These are phyloP conservation scores for Whalleya microplaca DNA, from an alignment of 2,329 filamentous ascomycete genomes.

Conservation along the genomic window DNA sequence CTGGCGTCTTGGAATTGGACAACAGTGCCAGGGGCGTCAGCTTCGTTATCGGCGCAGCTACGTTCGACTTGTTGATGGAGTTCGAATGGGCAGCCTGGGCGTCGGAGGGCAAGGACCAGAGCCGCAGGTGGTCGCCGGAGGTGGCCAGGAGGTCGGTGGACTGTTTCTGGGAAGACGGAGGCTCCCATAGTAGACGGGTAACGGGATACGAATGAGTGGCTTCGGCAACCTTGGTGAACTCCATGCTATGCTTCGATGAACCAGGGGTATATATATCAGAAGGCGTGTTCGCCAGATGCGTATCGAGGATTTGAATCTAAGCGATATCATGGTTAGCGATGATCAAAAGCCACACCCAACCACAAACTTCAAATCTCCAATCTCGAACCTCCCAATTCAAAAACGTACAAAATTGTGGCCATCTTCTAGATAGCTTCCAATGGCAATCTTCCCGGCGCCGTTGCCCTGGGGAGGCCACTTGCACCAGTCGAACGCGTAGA, in stretches of 20 bases:
- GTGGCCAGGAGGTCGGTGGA: conserved; percentile 94
- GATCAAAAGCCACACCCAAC: neutral
- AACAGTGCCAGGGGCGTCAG: conserved; percentile 89
- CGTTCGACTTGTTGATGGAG: conserved; percentile 63
- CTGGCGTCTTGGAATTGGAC: conserved; percentile 97
- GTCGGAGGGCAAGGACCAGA: conserved; percentile 88
- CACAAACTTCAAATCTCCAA: no score
- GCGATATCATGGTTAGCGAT: conserved; percentile 23
- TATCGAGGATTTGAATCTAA: conserved; percentile 96
- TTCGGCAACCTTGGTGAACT: conserved; percentile 93
- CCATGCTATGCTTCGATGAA: conserved; percentile 74
- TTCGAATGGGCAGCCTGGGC: conserved; percentile 65
- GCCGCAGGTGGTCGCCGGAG: conserved; percentile 87
- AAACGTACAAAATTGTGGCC: conserved; percentile 89
- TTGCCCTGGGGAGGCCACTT: conserved; percentile 88
- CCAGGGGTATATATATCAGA: conserved; percentile 71
- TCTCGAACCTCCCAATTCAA: no score
- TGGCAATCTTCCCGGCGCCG: conserved; percentile 87
- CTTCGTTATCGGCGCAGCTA: conserved; percentile 70
- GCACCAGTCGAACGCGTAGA: conserved; percentile 99
- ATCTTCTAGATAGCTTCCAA: conserved; percentile 96
- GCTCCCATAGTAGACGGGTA: conserved; percentile 93
- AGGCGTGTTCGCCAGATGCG: conserved; percentile 73
- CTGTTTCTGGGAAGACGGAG: conserved; percentile 91
- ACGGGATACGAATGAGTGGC: conserved; percentile 98